A percentile compares a stretch with the other conserved stretches of the same genome.
phyloP scores from a whole-genome alignment of 208 protist species.

The Jaenimonas drosophilae region DNA sequence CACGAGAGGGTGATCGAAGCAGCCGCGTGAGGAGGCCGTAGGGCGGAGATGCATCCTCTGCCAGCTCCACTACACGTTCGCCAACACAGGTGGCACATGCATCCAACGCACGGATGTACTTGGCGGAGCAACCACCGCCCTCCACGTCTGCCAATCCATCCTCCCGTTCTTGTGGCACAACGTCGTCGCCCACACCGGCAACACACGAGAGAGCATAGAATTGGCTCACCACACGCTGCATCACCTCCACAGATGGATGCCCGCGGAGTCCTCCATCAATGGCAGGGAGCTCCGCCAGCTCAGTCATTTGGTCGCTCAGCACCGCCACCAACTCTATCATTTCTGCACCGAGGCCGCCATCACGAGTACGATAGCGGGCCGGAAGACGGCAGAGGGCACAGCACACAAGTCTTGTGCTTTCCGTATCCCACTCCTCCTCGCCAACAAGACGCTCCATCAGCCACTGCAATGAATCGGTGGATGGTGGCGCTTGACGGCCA shows the following conservation, averaged over 20 bases:
- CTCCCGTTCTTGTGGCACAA: background rate
- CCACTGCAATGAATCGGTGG: constrained; percentile 44
- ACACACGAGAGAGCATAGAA: background rate
- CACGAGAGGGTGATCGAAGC: too few relatives aligned
- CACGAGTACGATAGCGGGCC: constrained; percentile 8
- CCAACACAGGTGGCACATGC: constrained; percentile 15
- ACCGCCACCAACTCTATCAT: constrained; percentile 27
- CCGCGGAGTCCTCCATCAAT: background rate
- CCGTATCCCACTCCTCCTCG: constrained; percentile 36
- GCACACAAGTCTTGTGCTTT: constrained; percentile 28
- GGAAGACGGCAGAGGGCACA: constrained; percentile 31
- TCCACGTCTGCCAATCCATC: too few relatives aligned
- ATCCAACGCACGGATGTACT: constrained; percentile 7
- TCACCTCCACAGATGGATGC: background rate
- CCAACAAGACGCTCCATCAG: constrained; percentile 58
- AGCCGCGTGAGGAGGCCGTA: too few relatives aligned
- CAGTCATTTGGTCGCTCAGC: constrained; percentile 7
- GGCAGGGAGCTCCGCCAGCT: background rate
- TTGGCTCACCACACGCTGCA: background rate
- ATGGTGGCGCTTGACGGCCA: constrained; percentile 34
- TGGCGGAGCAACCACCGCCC: too few relatives aligned
- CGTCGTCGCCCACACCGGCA: background rate
- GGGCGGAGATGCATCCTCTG: constrained; percentile 21
- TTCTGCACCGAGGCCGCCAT: constrained; percentile 27
- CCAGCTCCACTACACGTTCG: constrained; percentile 23